Conservation (phyloP, 192 early-diverging fungal species). For the Coemansia sp. region DNA sequence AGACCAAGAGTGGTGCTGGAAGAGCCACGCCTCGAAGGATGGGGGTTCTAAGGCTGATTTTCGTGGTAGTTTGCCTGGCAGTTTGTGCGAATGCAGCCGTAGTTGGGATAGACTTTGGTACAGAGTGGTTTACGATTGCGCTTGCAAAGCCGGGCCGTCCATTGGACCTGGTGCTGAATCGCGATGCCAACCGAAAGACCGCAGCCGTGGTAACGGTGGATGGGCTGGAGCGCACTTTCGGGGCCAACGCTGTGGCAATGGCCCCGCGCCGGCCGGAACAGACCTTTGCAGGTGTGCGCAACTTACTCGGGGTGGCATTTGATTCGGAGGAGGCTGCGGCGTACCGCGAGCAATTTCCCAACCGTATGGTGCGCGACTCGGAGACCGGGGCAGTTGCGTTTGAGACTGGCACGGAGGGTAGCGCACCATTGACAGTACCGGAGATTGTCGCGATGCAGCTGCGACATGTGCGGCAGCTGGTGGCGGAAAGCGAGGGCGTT, state of each 20-base stretch:
- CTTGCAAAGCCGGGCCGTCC: slow-evolving; percentile 87
- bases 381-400: slow-evolving; percentile 69
- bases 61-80: slow-evolving; percentile 3
- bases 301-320: slow-evolving; percentile 74
- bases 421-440: slow-evolving; percentile 66
- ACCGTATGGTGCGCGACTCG: slow-evolving; percentile 72
- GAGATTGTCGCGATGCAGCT: slow-evolving; percentile 95
- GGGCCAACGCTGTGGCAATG: slow-evolving; percentile 71
- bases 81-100: slow-evolving; percentile 62
- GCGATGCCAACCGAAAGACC: slow-evolving; percentile 95
- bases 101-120: slow-evolving; percentile 95
- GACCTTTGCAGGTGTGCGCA: slow-evolving; percentile 82
- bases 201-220: slow-evolving; percentile 76
- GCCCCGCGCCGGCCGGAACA: slow-evolving; percentile 60
- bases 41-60: not conserved
- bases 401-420: slow-evolving; percentile 57
- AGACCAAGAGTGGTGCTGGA: not conserved
- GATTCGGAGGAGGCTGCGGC: slow-evolving; percentile 67
- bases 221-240: slow-evolving; percentile 82
- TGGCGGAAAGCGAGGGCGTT: slow-evolving; percentile 71
- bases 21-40: not conserved
- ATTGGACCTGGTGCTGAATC: slow-evolving; percentile 93
- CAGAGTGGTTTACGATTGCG: slow-evolving; percentile 96
- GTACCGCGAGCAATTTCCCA: slow-evolving; percentile 75
- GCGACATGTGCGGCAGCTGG: slow-evolving; percentile 81